Evolutionary conservation across 2,329 filamentous ascomycete genomes (phyloP).

Genomic region (Phoma sp.): DNA sequence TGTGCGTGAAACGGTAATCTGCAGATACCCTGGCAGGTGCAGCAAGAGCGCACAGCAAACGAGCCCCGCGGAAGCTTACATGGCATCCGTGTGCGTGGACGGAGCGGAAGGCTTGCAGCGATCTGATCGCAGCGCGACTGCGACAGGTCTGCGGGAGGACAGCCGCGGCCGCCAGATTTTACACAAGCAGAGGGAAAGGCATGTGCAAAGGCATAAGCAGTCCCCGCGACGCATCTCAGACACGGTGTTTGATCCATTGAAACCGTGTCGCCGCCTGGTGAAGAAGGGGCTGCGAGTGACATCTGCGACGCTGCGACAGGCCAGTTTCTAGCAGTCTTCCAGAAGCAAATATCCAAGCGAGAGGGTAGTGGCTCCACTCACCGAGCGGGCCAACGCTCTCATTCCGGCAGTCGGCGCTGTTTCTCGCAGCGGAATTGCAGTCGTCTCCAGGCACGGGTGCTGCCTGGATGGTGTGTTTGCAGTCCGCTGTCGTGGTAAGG

Average conservation of each 20-base stretch:
- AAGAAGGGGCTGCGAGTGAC: conserved; percentile 17
- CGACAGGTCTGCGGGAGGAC: conserved; percentile 33
- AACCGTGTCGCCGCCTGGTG: conserved; percentile 17
- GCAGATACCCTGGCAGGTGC: conserved; percentile 32
- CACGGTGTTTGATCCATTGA: conserved; percentile 27
- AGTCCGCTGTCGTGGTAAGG: conserved; percentile 1
- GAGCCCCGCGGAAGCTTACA: conserved; percentile 32
- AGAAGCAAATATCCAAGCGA: conserved; percentile 34
- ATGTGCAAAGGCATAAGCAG: conserved; percentile 8
- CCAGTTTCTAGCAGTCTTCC: conserved; percentile 28
- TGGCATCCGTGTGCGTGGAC: conserved; percentile 37
- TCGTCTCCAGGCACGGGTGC: conserved; percentile 6
- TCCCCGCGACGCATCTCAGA: conserved; percentile 28
- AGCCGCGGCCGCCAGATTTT: conserved; percentile 7
- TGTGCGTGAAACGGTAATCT: conserved; percentile 39
- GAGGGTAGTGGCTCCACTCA: conserved; percentile 30
- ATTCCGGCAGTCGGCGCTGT: conserved; percentile 24
- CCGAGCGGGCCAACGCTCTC: conserved; percentile 32
- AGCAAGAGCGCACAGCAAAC: conserved; percentile 29
- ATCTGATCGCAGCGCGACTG: conserved; percentile 31
- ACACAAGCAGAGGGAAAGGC: conserved; percentile 1
- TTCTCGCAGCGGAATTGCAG: conserved; percentile 9
- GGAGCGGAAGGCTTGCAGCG: conserved; percentile 43
- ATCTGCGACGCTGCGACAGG: conserved; percentile 19
- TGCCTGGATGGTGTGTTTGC: conserved; percentile 9